Percentiles rank a stretch among this genome's conserved stretches.
Evolutionary conservation across 805 yeast species (phyloP).

Genomic region (Pichia deserticola): DNA sequence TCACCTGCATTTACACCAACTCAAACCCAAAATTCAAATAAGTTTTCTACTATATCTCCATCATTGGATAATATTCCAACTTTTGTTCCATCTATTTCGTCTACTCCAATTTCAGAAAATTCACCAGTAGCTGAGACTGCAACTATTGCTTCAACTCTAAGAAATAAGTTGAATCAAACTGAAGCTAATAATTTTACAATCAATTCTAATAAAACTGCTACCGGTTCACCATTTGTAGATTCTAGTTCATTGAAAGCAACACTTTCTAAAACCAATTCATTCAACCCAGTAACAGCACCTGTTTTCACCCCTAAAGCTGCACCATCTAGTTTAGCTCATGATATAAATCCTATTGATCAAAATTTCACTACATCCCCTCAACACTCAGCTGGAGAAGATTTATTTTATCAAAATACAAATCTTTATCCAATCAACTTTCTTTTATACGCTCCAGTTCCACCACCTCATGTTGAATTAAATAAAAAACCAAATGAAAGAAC

Average conservation of each 20-base stretch:
- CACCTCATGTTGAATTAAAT: constrained; percentile 57
- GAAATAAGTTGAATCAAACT: not conserved
- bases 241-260: constrained; percentile 1
- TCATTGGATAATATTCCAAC: constrained; percentile 40
- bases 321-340: constrained; percentile 33
- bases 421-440: constrained; percentile 67
- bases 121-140: not conserved
- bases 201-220: not conserved
- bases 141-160: constrained; percentile 2
- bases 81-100: constrained; percentile 37
- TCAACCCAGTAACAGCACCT: constrained; percentile 27
- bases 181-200: not conserved
- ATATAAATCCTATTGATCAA: not conserved
- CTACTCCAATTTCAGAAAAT: constrained; percentile 6
- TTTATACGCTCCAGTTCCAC: constrained; percentile 83
- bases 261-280: constrained; percentile 6
- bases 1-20: constrained; percentile 48
- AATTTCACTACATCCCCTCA: constrained; percentile 9
- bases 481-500: constrained; percentile 66
- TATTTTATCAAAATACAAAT: constrained; percentile 29
- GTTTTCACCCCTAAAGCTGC: constrained; percentile 25
- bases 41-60: constrained; percentile 43
- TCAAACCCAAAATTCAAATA: constrained; percentile 17
- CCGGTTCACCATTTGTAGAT: not conserved
- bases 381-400: constrained; percentile 15